A percentile compares a stretch with the other conserved stretches of the same genome.
Conservation (phyloP, 2,329 filamentous ascomycete genomes). For the Gaeumannomyces sp. region DNA sequence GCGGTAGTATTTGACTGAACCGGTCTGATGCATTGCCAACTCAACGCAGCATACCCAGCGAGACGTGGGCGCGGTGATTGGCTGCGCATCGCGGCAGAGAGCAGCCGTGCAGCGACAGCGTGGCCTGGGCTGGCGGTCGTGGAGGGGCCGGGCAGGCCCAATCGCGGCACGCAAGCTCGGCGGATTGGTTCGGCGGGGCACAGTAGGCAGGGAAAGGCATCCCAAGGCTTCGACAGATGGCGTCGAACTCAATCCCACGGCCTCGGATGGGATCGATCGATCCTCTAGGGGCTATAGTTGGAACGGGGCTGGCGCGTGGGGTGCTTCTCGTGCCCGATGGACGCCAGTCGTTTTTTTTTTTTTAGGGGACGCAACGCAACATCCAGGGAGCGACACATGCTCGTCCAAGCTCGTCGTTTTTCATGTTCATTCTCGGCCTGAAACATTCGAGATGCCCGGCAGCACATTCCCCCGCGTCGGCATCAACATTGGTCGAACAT, state of each 20-base stretch:
- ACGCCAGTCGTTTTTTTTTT: too few species aligned
- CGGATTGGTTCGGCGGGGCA: too few species aligned
- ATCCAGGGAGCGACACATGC: too few species aligned
- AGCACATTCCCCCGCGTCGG: not conserved
- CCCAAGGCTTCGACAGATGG: not conserved
- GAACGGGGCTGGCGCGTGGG: too few species aligned
- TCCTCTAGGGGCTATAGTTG: not conserved
- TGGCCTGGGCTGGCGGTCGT: not conserved
- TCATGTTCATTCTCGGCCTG: not conserved
- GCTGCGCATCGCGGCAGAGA: not conserved
- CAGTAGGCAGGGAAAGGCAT: not conserved
- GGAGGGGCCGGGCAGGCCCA: too few species aligned
- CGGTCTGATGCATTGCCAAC: conserved; percentile 10
- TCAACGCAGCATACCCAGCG: conserved; percentile 9
- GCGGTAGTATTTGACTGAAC: not conserved
- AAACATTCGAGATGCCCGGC: not conserved
- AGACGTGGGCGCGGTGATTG: conserved; percentile 10
- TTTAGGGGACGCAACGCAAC: not conserved
- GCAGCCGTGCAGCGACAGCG: not conserved
- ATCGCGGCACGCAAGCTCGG: too few species aligned
- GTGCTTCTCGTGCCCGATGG: too few species aligned
- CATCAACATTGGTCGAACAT: too few species aligned
- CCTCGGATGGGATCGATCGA: not conserved
- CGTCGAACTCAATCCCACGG: not conserved
- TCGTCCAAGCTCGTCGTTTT: too few species aligned